These are phyloP conservation scores for Termitomyces titanicus DNA, from an alignment of 768 basidiomycete species.

Conservation along the genomic window DNA sequence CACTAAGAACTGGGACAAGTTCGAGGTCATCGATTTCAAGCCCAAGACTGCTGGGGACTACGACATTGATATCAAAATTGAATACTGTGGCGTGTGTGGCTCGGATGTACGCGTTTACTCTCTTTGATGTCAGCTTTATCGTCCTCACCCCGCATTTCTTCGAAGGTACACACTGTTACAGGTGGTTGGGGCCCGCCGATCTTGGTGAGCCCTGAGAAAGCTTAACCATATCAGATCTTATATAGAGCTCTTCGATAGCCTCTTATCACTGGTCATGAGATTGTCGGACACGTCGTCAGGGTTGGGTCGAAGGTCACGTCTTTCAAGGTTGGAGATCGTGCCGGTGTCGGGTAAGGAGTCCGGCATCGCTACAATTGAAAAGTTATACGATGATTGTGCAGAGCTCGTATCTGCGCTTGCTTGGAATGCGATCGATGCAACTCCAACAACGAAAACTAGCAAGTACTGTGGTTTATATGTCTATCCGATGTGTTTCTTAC, in stretches of 20 bases:
- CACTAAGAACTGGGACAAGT: slow-evolving; percentile 34
- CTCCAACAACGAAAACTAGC: slow-evolving; percentile 52
- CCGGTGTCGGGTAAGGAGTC: slow-evolving; percentile 35
- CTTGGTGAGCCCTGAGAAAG: slow-evolving; percentile 15
- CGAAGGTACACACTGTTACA: slow-evolving; percentile 34
- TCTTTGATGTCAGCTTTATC: background rate
- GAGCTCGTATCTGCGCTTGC: slow-evolving; percentile 47
- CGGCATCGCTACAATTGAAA: background rate
- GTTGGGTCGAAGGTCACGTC: slow-evolving; percentile 53
- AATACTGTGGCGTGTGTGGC: slow-evolving; percentile 49
- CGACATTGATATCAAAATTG: slow-evolving; percentile 55
- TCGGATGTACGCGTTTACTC: slow-evolving; percentile 36
- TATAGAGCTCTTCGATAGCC: slow-evolving; percentile 22
- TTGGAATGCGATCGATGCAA: slow-evolving; percentile 45
- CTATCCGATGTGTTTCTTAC: too few species aligned
- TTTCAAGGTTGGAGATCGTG: slow-evolving; percentile 55
- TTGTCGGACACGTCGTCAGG: slow-evolving; percentile 47
- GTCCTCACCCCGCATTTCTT: background rate
- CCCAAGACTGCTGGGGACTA: slow-evolving; percentile 50
- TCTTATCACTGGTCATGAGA: slow-evolving; percentile 47
- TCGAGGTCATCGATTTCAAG: slow-evolving; percentile 42
- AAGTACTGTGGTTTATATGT: background rate
- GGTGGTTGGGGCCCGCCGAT: slow-evolving; percentile 33
- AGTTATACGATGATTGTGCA: slow-evolving; percentile 18
- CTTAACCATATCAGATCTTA: background rate